These are phyloP conservation scores for Dothidotthia symphoricarpi DNA, from an alignment of 2,329 filamentous ascomycete genomes.

Conservation along the genomic window DNA sequence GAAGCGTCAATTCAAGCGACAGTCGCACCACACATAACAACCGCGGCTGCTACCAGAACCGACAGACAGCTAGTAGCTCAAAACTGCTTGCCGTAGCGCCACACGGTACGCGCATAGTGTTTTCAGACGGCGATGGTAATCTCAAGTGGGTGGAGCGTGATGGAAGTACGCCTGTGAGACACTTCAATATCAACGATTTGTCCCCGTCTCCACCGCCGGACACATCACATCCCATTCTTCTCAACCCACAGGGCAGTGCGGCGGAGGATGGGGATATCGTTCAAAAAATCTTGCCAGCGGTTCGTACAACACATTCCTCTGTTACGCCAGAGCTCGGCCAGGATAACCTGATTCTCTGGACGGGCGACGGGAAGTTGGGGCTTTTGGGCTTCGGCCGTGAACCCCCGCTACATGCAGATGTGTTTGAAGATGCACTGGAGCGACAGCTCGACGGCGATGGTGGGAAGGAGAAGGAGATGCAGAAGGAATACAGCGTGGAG, in stretches of 20 bases:
- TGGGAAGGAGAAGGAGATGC: slow-evolving; percentile 49
- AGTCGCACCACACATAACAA: slow-evolving; percentile 44
- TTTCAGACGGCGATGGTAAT: slow-evolving; percentile 78
- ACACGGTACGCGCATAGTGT: slow-evolving; percentile 79
- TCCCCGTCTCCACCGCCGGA: background rate
- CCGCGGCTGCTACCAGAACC: slow-evolving; percentile 56
- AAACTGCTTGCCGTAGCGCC: slow-evolving; percentile 78
- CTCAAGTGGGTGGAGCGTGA: slow-evolving; percentile 92
- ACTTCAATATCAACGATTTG: slow-evolving; percentile 57
- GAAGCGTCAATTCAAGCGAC: slow-evolving; percentile 32
- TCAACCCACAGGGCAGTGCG: background rate
- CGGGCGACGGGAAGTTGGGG: slow-evolving; percentile 74
- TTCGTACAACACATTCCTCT: slow-evolving; percentile 76
- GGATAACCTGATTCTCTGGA: slow-evolving; percentile 81
- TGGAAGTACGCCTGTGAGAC: slow-evolving; percentile 57
- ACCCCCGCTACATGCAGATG: slow-evolving; percentile 26
- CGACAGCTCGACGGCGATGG: slow-evolving; percentile 42
- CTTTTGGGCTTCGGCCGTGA: slow-evolving; percentile 55
- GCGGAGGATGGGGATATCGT: slow-evolving; percentile 61
- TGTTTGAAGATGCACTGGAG: slow-evolving; percentile 37
- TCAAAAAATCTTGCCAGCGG: slow-evolving; percentile 68
- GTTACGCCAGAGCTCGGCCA: slow-evolving; percentile 30
- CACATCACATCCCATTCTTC: background rate
- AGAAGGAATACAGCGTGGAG: slow-evolving; percentile 61
- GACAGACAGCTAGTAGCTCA: slow-evolving; percentile 76